Evolutionary conservation across 441 rosid genomes (phyloP).

Genomic region (Brassica hybrid): DNA sequence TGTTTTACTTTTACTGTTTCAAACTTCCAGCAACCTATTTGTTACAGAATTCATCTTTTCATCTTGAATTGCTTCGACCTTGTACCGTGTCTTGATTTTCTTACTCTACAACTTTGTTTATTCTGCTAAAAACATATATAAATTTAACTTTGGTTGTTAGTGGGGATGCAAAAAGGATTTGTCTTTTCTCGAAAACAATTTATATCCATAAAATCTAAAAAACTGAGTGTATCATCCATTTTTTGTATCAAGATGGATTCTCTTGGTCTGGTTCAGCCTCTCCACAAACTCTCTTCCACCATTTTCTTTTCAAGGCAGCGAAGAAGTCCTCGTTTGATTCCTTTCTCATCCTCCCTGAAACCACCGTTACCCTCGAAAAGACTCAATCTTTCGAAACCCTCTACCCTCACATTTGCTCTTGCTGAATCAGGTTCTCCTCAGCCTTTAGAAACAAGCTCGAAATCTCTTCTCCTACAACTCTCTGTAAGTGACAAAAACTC

Average conservation of each 20-base stretch:
- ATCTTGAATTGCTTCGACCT: slow-evolving; percentile 6
- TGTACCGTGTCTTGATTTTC: not conserved
- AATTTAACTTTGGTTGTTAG: not conserved
- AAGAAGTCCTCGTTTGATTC: slow-evolving; percentile 27
- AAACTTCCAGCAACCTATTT: slow-evolving; percentile 10
- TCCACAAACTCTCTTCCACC: slow-evolving; percentile 35
- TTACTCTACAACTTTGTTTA: not conserved
- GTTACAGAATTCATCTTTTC: slow-evolving; percentile 5
- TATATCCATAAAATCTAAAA: not conserved
- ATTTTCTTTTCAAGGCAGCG: slow-evolving; percentile 37
- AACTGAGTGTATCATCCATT: not conserved
- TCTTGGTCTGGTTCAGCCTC: slow-evolving; percentile 49
- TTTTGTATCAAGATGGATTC: slow-evolving; percentile 41
- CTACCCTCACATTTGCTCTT: slow-evolving; percentile 55
- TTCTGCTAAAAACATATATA: not conserved
- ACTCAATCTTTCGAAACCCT: slow-evolving; percentile 44
- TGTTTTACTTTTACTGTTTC: slow-evolving; percentile 26
- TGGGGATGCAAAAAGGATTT: not conserved
- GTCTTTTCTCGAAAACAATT: not conserved
- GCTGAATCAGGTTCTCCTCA: slow-evolving; percentile 78
- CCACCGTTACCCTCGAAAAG: slow-evolving; percentile 27
- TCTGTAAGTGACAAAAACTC: slow-evolving; percentile 51
- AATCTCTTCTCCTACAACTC: slow-evolving; percentile 62
- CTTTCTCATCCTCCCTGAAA: slow-evolving; percentile 37
- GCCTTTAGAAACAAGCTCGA: slow-evolving; percentile 51